phyloP scores from a whole-genome alignment of 495 filamentous ascomycete species.

The Rhypophila decipiens region DNA sequence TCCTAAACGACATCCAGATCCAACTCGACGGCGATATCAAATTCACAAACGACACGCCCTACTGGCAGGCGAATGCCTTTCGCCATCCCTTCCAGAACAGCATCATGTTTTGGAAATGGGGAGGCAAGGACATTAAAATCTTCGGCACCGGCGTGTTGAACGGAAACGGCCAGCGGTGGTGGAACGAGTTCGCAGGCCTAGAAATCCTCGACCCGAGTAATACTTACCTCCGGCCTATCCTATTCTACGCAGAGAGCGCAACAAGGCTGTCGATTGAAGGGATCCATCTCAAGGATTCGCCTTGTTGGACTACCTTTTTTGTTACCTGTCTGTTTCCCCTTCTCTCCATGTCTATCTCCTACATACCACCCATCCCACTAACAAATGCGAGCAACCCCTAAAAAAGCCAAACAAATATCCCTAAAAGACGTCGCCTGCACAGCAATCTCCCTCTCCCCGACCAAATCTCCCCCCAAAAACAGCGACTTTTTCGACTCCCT shows the following conservation, averaged over 20 bases:
- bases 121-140: constrained; percentile 51
- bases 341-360: no score
- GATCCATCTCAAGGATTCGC: constrained; percentile 51
- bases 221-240: constrained; percentile 46
- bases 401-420: constrained; percentile 40
- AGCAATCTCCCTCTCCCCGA: constrained; percentile 46
- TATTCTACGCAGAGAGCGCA: constrained; percentile 52
- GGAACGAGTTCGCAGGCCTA: constrained; percentile 26
- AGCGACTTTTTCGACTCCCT: constrained; percentile 54
- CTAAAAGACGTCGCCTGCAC: constrained; percentile 49
- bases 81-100: constrained; percentile 53
- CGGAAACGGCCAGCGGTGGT: constrained; percentile 45
- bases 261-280: constrained; percentile 49
- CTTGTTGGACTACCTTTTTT: constrained; percentile 56
- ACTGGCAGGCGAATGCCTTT: constrained; percentile 55
- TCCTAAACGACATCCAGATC: constrained; percentile 50
- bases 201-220: constrained; percentile 44
- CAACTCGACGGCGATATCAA: constrained; percentile 52
- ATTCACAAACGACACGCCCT: constrained; percentile 53
- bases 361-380: no score
- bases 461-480: constrained; percentile 48
- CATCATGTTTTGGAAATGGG: constrained; percentile 57
- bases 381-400: background rate
- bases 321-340: constrained; percentile 39
- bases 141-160: constrained; percentile 47